Percentiles rank a stretch among this genome's conserved stretches.
These are phyloP conservation scores for Fusarium tjaetaba DNA, from an alignment of 2,329 filamentous ascomycete genomes.

Conservation along the genomic window DNA sequence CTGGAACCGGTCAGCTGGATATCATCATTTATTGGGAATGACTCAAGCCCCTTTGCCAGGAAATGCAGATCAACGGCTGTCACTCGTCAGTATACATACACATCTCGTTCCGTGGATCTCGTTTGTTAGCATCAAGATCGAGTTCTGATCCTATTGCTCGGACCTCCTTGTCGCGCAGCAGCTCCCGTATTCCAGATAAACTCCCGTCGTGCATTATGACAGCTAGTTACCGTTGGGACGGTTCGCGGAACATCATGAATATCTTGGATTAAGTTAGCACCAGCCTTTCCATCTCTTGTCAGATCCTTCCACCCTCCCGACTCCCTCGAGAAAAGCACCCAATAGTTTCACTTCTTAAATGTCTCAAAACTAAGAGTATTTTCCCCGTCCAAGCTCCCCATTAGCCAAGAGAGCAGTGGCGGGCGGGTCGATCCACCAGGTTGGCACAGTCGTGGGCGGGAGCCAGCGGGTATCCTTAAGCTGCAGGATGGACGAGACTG, in stretches of 20 bases:
- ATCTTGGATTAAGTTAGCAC: constrained; percentile 24
- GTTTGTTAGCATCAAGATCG: constrained; percentile 9
- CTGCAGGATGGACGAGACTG: constrained; percentile 32
- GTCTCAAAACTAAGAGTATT: constrained; percentile 25
- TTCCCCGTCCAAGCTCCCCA: constrained; percentile 36
- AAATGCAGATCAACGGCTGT: constrained; percentile 31
- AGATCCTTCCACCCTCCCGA: constrained; percentile 6
- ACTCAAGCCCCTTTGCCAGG: constrained; percentile 15
- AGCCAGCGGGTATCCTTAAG: constrained; percentile 36
- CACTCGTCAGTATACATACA: constrained; percentile 5
- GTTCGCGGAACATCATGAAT: constrained; percentile 36
- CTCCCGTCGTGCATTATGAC: constrained; percentile 32
- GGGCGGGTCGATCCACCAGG: constrained; percentile 38
- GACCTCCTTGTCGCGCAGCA: constrained; percentile 3
- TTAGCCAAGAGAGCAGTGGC: constrained; percentile 21
- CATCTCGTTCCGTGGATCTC: constrained; percentile 5
- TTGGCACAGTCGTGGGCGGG: constrained; percentile 34
- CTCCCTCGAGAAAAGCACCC: not conserved
- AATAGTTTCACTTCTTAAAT: constrained; percentile 15
- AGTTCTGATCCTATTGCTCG: constrained; percentile 6
- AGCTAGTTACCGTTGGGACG: constrained; percentile 37
- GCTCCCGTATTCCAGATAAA: constrained; percentile 5
- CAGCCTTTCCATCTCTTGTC: constrained; percentile 14
- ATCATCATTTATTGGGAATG: constrained; percentile 19
- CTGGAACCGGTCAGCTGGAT: constrained; percentile 33